Evolutionary conservation across 2,329 filamentous ascomycete species (phyloP), one percentile per base, ranked within the genome.

Genomic region (Pseudocercospora cruenta): DNA sequence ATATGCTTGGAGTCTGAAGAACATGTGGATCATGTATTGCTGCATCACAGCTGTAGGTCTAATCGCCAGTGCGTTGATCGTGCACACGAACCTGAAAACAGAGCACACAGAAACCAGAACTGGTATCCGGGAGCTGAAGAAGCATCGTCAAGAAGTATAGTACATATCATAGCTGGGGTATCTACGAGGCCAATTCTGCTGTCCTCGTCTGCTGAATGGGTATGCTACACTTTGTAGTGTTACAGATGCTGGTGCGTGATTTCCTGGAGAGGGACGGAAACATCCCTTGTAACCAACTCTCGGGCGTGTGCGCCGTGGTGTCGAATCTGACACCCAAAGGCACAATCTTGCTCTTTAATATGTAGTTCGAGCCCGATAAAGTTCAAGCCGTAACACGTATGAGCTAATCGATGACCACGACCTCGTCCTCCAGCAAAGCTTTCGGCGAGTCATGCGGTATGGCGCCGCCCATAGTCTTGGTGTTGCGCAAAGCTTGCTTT

Each of bases 31-130:
- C 26, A 63, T 85, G 69, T 83, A 82, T 61, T 82, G 81, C 0
- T 75, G 74, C 58, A 71, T 84, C 19, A 77, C 80, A 4, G 81
- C 69, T 1, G 67, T 80, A 14, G 78, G 81, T 0, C 58, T 86
- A 4, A 26, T 82, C 1, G 78, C 79, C 3, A 81, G 80, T 58
- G 66, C 76, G 3, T 84, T 85, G 57, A 78, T 86, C 60, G 76
- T 79, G 33, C 82, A 83, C 53, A 68, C 73, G 14, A 72, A 77
- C 3, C 70, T 87, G 71, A 84, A 78, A 53, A 82, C 79, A 57
- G 83, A 84, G 67, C 84, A 87, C 70, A 78, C 79, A 6, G 82
- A 85, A 72, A 85, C 82, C 16, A 83, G 79, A 72, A 86, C 84
- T 7, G 85, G 84, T 1, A 62, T 76, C 28, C 47, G 67, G 47